A percentile compares a stretch with the other conserved stretches of the same genome.
These are phyloP conservation scores for Teratosphaeria epicoccoides DNA, from an alignment of 2,329 filamentous ascomycete genomes.

Conservation along the genomic window DNA sequence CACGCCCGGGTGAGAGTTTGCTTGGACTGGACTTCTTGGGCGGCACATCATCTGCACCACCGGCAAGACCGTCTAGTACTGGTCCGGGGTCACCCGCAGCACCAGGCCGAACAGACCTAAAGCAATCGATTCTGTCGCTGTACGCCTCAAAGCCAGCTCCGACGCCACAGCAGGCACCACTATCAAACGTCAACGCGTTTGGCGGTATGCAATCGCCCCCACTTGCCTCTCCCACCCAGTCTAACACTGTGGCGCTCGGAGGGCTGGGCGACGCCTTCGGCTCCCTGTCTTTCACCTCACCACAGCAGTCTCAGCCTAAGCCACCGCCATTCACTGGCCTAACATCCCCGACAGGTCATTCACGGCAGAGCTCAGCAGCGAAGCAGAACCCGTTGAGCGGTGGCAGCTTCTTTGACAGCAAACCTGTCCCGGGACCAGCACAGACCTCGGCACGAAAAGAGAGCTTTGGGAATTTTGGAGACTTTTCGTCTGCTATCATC, in stretches of 20 bases:
- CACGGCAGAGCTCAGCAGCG: constrained; percentile 31
- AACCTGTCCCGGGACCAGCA: constrained; percentile 36
- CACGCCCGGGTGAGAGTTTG: constrained; percentile 72
- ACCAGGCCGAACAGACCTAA: constrained; percentile 80
- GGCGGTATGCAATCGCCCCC: constrained; percentile 55
- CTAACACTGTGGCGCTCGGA: constrained; percentile 30
- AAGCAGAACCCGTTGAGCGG: constrained; percentile 46
- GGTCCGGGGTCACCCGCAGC: constrained; percentile 45
- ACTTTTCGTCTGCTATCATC: constrained; percentile 58
- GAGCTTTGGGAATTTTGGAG: constrained; percentile 39
- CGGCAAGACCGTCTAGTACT: constrained; percentile 68
- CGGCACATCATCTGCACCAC: constrained; percentile 56
- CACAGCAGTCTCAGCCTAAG: constrained; percentile 37
- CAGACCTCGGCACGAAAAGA: constrained; percentile 30
- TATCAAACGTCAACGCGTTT: constrained; percentile 40
- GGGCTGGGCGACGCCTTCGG: constrained; percentile 75
- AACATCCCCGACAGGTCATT: constrained; percentile 43
- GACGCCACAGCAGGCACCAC: constrained; percentile 32
- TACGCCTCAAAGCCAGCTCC: constrained; percentile 79
- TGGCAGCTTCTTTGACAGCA: constrained; percentile 73
- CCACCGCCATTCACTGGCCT: constrained; percentile 55
- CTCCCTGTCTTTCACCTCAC: constrained; percentile 49
- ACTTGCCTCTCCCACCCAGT: constrained; percentile 20
- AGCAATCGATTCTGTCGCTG: constrained; percentile 92
- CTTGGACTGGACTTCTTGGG: constrained; percentile 90